These are phyloP conservation scores for Ammopiptanthus mongolicus DNA, from an alignment of 306 rosid genomes.

Conservation along the genomic window DNA sequence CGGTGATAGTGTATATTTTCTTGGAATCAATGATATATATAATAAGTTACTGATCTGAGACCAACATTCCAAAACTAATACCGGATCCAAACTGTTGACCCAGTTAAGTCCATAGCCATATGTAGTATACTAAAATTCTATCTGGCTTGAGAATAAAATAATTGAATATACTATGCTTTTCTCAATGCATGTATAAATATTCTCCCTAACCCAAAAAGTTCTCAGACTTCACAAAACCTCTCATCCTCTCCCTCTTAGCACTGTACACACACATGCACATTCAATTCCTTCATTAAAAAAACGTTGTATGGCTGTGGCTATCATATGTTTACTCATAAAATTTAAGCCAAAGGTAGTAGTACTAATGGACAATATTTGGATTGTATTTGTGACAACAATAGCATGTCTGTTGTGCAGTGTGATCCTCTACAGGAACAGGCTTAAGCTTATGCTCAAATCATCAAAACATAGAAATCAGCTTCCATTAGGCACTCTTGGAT, in stretches of 20 bases:
- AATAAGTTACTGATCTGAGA: slow-evolving; percentile 8
- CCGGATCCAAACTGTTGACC: slow-evolving; percentile 8
- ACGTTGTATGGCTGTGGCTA: slow-evolving; percentile 32
- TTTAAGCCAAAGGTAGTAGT: slow-evolving; percentile 47
- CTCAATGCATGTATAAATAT: slow-evolving; percentile 14
- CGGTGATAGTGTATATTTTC: background rate
- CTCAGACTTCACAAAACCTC: slow-evolving; percentile 10
- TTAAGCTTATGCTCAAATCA: slow-evolving; percentile 23
- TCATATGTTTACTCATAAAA: slow-evolving; percentile 43
- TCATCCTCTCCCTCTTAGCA: slow-evolving; percentile 29
- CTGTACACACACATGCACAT: slow-evolving; percentile 50
- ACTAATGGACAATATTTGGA: slow-evolving; percentile 63
- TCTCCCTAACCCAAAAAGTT: background rate
- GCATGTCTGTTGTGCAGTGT: slow-evolving; percentile 37
- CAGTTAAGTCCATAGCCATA: background rate
- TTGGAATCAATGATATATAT: slow-evolving; percentile 21
- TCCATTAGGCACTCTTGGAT: slow-evolving; percentile 87
- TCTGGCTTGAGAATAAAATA: background rate
- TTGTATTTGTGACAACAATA: slow-evolving; percentile 32
- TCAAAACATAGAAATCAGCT: slow-evolving; percentile 41
- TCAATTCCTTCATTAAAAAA: slow-evolving; percentile 37
- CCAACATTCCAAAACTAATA: slow-evolving; percentile 30
- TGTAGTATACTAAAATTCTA: slow-evolving; percentile 12
- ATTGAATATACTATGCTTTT: background rate
- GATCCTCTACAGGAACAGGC: slow-evolving; percentile 41